Evolutionary conservation across 139 green algal species (phyloP).

Genomic region (Gonium pectorale): DNA sequence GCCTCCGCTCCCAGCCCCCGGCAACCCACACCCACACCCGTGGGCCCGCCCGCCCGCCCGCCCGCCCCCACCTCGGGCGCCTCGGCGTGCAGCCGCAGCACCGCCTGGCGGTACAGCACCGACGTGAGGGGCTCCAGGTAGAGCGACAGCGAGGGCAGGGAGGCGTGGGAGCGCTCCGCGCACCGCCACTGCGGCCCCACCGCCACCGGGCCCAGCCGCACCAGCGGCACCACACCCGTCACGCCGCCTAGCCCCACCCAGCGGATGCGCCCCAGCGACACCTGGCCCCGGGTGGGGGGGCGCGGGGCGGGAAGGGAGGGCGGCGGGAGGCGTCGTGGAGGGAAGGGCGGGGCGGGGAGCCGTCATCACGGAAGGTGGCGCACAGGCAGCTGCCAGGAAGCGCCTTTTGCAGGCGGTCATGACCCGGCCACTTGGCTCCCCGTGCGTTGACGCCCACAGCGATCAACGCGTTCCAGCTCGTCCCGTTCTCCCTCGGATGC

Average conservation of each 20-base stretch:
- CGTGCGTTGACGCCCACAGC: too few species aligned
- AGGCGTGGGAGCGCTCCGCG: constrained; percentile 62
- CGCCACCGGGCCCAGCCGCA: constrained; percentile 61
- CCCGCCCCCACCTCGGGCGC: constrained; percentile 15
- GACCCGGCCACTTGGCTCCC: too few species aligned
- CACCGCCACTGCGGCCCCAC: constrained; percentile 54
- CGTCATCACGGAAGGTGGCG: too few species aligned
- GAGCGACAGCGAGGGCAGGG: constrained; percentile 54
- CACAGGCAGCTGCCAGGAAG: too few species aligned
- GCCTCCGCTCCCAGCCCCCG: too few species aligned
- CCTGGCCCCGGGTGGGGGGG: constrained; percentile 41
- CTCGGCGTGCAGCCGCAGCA: constrained; percentile 61
- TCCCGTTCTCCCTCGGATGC: too few species aligned
- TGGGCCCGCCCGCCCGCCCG: too few species aligned
- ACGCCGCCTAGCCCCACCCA: constrained; percentile 68
- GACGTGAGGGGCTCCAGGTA: constrained; percentile 67
- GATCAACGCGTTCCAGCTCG: too few species aligned
- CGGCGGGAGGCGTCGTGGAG: not conserved
- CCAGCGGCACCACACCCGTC: constrained; percentile 67
- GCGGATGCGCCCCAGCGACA: constrained; percentile 54
- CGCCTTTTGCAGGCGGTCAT: too few species aligned
- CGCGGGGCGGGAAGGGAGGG: not conserved
- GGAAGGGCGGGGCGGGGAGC: too few species aligned
- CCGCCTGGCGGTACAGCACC: constrained; percentile 65
- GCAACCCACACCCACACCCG: too few species aligned